Conservation (phyloP, 2,329 filamentous ascomycete species). For the Aureobasidium musti region DNA sequence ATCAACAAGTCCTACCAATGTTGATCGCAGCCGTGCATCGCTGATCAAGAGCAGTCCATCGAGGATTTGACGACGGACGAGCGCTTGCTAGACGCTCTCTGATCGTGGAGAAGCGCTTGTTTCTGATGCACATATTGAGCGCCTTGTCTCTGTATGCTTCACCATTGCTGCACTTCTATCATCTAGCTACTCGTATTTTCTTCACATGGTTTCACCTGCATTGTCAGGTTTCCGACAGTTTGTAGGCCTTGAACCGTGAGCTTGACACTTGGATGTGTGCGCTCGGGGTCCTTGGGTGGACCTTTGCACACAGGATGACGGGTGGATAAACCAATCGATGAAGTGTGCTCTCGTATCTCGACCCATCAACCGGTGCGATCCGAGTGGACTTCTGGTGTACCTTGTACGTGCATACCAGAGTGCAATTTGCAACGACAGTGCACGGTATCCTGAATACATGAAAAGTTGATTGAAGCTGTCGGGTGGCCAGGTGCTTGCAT, state of each 20-base stretch:
- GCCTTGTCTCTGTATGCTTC: background rate
- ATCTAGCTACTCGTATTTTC: background rate
- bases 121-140: background rate
- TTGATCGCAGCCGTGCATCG: slow-evolving; percentile 21
- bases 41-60: slow-evolving; percentile 13
- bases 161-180: background rate
- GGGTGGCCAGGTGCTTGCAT: slow-evolving; percentile 2
- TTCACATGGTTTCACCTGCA: slow-evolving; percentile 7
- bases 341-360: slow-evolving; percentile 6
- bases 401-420: slow-evolving; percentile 15
- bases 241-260: background rate
- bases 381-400: background rate
- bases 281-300: background rate
- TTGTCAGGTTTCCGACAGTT: slow-evolving; percentile 5
- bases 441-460: slow-evolving; percentile 11
- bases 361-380: slow-evolving; percentile 19
- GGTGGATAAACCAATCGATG: background rate
- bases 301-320: background rate
- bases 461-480: slow-evolving; percentile 7
- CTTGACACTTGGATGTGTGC: background rate
- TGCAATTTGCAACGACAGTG: slow-evolving; percentile 15
- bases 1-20: background rate
- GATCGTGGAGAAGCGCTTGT: slow-evolving; percentile 11
- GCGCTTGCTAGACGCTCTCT: slow-evolving; percentile 1
- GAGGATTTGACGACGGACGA: background rate